Base-by-base conservation (phyloP, 371 early-diverging fungal genomes). In the Parasitella parasitica region DNA sequence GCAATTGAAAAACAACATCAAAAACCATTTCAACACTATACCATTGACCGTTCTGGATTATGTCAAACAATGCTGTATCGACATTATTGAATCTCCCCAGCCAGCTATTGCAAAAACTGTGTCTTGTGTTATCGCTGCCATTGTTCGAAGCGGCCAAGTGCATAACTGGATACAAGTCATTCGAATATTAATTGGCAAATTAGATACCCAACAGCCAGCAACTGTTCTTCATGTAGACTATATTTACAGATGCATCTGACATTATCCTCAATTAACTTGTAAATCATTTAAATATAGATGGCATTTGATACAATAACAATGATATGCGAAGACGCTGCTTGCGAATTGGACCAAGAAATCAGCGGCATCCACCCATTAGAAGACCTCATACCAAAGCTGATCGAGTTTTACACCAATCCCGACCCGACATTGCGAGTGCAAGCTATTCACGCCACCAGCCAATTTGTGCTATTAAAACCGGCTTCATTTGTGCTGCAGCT, bases 311-410 rank as follows among this genome's bases (percentile, higher is more conserved):
- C 92, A 4, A 65, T 96, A 57, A 74, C 80, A 63, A 93, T 91
- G 74, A 89, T 95, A 59, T 94, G 94, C 76, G 94, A 94, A 67
- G 94, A 95, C 66, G 84, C 83, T 41, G 75, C 87, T 46, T 74
- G 71, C 15, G 87, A 90, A 59, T 80, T 96, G 18, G 89, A 91
- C 43, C 70, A 78, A 59, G 85, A 89, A 26, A 75, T 84, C 39
- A 69, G 86, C 43, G 85, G 89, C 48, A 79, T 82, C 18, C 81
- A 81, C 16, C 88, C 90, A 1, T 75, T 93, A 43, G 77, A 81
- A 53, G 73, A 75, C 48, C 85, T 94, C 80, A 79, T 94, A 34
- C 91, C 88, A 32, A 84, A 85, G 66, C 82, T 94, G 59, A 78
- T 94, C 54, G 68, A 76, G 20, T 84, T 87, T 63, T 85, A 92